phyloP scores from a whole-genome alignment of 2,329 filamentous ascomycete species.

The Penicillium sp. region DNA sequence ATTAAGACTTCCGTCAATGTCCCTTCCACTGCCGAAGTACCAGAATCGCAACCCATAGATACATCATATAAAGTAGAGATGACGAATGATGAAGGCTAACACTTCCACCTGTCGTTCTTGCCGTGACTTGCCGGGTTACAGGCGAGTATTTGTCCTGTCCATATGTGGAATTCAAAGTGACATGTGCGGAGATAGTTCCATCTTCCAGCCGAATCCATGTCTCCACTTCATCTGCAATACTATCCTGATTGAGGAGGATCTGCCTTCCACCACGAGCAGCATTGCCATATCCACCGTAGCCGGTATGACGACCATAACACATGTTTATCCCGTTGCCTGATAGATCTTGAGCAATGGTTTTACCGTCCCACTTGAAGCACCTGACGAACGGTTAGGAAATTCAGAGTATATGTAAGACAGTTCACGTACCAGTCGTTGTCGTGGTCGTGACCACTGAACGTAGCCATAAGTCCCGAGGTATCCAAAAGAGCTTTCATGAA shows the following conservation, averaged over 20 bases:
- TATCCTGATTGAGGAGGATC: conserved; percentile 48
- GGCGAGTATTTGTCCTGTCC: conserved; percentile 54
- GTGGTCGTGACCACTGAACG: conserved; percentile 70
- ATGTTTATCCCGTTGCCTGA: conserved; percentile 48
- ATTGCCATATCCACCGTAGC: conserved; percentile 69
- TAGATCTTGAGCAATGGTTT: conserved; percentile 29
- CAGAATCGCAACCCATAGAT: conserved; percentile 3
- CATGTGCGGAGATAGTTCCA: conserved; percentile 52
- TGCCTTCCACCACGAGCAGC: conserved; percentile 64
- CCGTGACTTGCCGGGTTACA: not conserved
- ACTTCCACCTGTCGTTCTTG: not conserved
- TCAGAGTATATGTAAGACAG: not conserved
- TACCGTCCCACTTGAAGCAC: conserved; percentile 44
- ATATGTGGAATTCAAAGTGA: conserved; percentile 62
- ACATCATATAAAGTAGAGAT: not conserved
- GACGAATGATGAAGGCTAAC: not conserved
- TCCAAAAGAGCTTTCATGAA: conserved; percentile 65
- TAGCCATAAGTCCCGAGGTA: conserved; percentile 56
- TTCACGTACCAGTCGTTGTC: conserved; percentile 58
- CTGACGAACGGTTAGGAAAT: not conserved
- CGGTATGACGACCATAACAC: conserved; percentile 67
- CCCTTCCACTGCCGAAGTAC: not conserved
- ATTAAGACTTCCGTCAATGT: not conserved
- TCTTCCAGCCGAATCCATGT: conserved; percentile 65
- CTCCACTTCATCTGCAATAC: conserved; percentile 48